Percentiles rank a stretch among this genome's conserved stretches.
Evolutionary conservation across 2,329 filamentous ascomycete genomes (phyloP).

Genomic region (Sarocladiaceae sp.): DNA sequence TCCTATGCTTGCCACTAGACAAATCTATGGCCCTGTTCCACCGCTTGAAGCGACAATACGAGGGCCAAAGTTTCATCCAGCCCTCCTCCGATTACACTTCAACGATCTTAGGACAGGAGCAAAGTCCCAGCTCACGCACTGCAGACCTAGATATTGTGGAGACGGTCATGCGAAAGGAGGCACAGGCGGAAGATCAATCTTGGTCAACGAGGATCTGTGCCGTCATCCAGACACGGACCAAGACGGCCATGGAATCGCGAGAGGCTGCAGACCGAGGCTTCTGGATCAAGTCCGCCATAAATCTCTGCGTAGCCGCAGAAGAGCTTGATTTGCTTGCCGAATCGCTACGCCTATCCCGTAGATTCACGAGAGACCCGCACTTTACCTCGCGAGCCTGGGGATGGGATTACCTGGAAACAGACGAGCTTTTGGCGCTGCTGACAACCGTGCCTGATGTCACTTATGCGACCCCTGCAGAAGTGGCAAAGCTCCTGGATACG

Average conservation of each 20-base stretch:
- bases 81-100: not conserved
- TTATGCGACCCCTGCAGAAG: too few relatives aligned
- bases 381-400: conserved; percentile 9
- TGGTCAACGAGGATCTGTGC: conserved; percentile 15
- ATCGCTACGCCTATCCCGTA: conserved; percentile 22
- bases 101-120: not conserved
- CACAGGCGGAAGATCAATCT: not conserved
- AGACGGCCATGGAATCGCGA: conserved; percentile 18
- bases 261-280: conserved; percentile 18
- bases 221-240: conserved; percentile 18
- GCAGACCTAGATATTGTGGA: not conserved
- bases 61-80: not conserved
- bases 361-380: conserved; percentile 14
- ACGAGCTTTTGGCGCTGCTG: conserved; percentile 17
- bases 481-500: too few relatives aligned
- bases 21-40: not conserved
- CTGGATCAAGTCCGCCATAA: conserved; percentile 22
- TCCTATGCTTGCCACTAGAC: not conserved
- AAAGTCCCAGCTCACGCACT: not conserved
- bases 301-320: conserved; percentile 20
- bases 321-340: conserved; percentile 19
- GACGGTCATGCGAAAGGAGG: not conserved
- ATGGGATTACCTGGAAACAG: conserved; percentile 10
- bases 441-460: not conserved
- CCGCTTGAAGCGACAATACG: not conserved